These are phyloP conservation scores for Fomitopsis pulvina DNA, from an alignment of 768 basidiomycete species.

Conservation along the genomic window DNA sequence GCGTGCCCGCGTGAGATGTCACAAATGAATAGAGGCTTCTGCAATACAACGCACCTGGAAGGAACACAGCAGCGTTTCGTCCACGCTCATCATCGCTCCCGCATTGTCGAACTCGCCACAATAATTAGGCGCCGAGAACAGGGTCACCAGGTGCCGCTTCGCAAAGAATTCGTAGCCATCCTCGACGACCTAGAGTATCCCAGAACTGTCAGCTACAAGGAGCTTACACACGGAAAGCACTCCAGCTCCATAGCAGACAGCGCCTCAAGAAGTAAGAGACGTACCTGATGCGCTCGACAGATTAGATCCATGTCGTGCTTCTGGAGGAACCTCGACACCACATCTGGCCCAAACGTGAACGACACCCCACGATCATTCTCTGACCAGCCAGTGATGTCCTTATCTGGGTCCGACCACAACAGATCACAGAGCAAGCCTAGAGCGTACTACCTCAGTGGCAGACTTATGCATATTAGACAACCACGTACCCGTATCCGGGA, in stretches of 20 bases:
- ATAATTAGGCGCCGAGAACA: constrained; percentile 96
- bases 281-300: constrained; percentile 94
- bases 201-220: neutral
- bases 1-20: neutral
- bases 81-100: constrained; percentile 99
- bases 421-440: constrained; percentile 91
- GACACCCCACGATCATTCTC: constrained; percentile 99
- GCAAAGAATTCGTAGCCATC: constrained; percentile 99
- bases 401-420: constrained; percentile 98
- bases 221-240: neutral
- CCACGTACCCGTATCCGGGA: constrained; percentile 88
- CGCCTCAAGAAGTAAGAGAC: constrained; percentile 24
- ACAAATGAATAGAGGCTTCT: neutral
- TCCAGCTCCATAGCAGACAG: too few species aligned
- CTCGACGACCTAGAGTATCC: constrained; percentile 73
- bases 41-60: constrained; percentile 69
- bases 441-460: constrained; percentile 5
- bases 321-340: constrained; percentile 96
- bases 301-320: constrained; percentile 99
- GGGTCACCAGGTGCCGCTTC: constrained; percentile 91
- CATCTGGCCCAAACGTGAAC: constrained; percentile 98
- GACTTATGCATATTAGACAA: neutral
- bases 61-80: constrained; percentile 93
- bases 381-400: constrained; percentile 98
- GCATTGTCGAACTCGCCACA: constrained; percentile 98